phyloP scores from a whole-genome alignment of 108 stramenopile species.

The Chaetoceros muelleri region DNA sequence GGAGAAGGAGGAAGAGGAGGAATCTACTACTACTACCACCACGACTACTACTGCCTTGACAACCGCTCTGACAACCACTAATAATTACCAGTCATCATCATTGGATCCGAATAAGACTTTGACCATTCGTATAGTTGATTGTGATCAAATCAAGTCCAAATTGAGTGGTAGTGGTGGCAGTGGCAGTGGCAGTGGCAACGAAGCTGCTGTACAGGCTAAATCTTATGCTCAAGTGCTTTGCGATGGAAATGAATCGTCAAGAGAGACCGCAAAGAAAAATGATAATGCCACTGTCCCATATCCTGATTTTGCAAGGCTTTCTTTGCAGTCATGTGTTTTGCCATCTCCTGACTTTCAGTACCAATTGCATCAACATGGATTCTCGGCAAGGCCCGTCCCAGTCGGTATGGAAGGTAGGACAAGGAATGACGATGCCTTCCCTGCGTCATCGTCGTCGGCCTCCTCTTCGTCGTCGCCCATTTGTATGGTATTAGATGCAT shows the following conservation, averaged over 20 bases:
- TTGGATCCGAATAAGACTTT: too few relatives aligned
- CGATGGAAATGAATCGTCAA: too few relatives aligned
- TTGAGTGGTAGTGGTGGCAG: too few relatives aligned
- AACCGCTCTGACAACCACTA: too few relatives aligned
- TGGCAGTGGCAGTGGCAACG: too few relatives aligned
- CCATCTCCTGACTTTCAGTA: background rate
- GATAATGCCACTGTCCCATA: background rate
- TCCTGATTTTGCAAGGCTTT: background rate
- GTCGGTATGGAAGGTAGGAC: too few relatives aligned
- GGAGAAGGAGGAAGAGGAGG: background rate
- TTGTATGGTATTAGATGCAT: conserved; percentile 67
- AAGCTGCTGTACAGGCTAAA: too few relatives aligned
- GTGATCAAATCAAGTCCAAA: background rate
- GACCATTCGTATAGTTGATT: background rate
- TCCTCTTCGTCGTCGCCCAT: conserved; percentile 29
- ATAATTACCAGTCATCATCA: too few relatives aligned
- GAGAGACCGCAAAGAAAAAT: background rate
- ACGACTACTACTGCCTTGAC: too few relatives aligned
- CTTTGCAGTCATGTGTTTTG: background rate
- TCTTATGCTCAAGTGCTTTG: too few relatives aligned
- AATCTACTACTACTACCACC: background rate
- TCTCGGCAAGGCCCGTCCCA: background rate
- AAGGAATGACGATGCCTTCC: too few relatives aligned
- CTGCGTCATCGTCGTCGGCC: conserved; percentile 4
- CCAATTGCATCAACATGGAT: background rate